phyloP scores from a whole-genome alignment of 1,139 yeast species.

The Zhuliangozyma parablackwelliae region DNA sequence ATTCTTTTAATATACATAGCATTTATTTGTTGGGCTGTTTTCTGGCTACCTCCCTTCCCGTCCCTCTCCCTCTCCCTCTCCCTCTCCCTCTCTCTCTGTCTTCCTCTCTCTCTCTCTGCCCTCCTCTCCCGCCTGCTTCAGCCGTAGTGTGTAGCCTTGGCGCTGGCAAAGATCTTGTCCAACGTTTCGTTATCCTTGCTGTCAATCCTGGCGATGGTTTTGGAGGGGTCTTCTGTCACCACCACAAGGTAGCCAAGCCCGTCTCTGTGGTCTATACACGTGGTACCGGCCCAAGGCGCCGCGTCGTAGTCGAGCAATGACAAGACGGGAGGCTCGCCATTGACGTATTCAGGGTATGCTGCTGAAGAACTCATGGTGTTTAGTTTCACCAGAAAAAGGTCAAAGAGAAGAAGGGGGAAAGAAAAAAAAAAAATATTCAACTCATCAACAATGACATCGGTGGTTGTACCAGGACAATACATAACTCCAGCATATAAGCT shows the following conservation, averaged over 20 bases:
- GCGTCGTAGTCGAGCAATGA: slow-evolving; percentile 43
- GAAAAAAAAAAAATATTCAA: slow-evolving; percentile 12
- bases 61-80: no score
- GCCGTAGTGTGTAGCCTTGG: slow-evolving; percentile 27
- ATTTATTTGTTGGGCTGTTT: slow-evolving; percentile 2
- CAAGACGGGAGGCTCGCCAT: slow-evolving; percentile 47
- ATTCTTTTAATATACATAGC: slow-evolving; percentile 45
- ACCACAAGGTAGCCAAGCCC: slow-evolving; percentile 39
- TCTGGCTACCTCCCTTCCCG: no score
- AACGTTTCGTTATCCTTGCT: slow-evolving; percentile 31
- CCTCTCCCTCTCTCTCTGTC: no score
- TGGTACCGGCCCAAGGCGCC: slow-evolving; percentile 51
- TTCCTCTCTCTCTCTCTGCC: no score
- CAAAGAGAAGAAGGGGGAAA: slow-evolving; percentile 11
- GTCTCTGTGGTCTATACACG: slow-evolving; percentile 42
- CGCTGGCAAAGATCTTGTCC: slow-evolving; percentile 44
- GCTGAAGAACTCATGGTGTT: slow-evolving; percentile 5
- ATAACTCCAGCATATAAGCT: slow-evolving; percentile 33
- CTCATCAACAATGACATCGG: not conserved
- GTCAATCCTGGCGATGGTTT: slow-evolving; percentile 40
- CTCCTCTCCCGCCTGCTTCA: no score
- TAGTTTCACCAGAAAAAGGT: no score
- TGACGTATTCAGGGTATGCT: slow-evolving; percentile 38
- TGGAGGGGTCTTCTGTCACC: slow-evolving; percentile 41
- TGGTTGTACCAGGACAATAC: slow-evolving; percentile 76